Evolutionary conservation across 352 stramenopile species (phyloP).

Genomic region (Plasmopara halstedii): DNA sequence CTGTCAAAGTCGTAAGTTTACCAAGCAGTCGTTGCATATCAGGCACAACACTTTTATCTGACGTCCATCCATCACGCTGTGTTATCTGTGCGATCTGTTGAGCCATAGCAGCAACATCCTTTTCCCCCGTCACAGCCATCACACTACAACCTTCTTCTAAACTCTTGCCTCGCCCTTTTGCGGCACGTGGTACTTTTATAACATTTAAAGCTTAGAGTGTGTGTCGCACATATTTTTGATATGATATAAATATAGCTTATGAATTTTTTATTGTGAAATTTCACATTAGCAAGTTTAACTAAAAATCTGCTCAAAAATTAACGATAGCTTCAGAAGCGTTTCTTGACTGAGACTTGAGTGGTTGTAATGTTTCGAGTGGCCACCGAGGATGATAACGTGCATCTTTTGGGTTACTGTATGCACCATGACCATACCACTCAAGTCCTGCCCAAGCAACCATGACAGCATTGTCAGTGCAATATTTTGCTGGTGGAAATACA

Average conservation of each 20-base stretch:
- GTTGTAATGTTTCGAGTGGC: constrained; percentile 57
- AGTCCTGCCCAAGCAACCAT: constrained; percentile 94
- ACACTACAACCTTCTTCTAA: neutral
- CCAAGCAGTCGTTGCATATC: constrained; percentile 64
- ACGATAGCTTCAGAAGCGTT: no score
- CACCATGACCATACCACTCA: constrained; percentile 45
- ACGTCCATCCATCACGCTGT: constrained; percentile 52
- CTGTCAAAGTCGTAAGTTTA: constrained; percentile 66
- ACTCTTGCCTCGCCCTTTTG: neutral
- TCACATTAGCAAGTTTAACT: no score
- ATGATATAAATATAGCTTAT: no score
- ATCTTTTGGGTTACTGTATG: constrained; percentile 41
- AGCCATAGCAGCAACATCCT: constrained; percentile 59
- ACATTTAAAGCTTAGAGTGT: no score
- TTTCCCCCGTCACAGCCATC: constrained; percentile 28
- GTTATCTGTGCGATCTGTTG: constrained; percentile 64
- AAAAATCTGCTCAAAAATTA: no score
- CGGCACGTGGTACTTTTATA: no score
- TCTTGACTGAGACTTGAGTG: constrained; percentile 21
- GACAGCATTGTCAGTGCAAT: constrained; percentile 98
- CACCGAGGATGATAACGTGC: constrained; percentile 70
- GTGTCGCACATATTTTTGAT: neutral
- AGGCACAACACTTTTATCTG: constrained; percentile 41
- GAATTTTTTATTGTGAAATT: no score
- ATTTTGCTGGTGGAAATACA: constrained; percentile 57